Evolutionary conservation across 768 basidiomycete species (phyloP), one percentile per base, ranked within the genome.

Genomic region (Clitopilus passeckerianus): DNA sequence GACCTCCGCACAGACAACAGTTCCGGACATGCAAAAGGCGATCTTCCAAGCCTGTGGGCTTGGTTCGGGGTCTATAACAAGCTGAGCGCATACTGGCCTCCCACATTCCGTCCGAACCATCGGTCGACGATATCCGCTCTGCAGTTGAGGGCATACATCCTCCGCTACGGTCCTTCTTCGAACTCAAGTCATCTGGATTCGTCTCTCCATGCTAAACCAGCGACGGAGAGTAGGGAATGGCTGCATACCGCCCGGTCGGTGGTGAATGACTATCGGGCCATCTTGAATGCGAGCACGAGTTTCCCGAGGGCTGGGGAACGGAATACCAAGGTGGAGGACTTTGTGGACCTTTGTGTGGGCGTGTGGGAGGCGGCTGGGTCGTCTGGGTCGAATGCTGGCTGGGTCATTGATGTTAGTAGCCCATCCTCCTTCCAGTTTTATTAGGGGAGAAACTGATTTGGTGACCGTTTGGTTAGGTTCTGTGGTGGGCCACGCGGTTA

Each of bases 401-500:
- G 90, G 91, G 84, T 91, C 16, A 80, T 93, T 56, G 91, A 94
- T 69, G 90, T 91, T 62, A 64, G 88, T 30, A 30, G 4, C 27
- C 7, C 7, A 30, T 84, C 22, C 58, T 41, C 14, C 53, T 57
- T 61, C 46, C 24, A 54, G 37, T 60, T 53, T 50, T 20, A 16
- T 18, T 50, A 12, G 16, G 9, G n/a, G 5, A 23, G n/a, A 3
- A 5, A 50, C 46, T 50, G 10, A 20, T 18, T 18, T 3, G 20
- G 10, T 7, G 3, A 10, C 12, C 4, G 3, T n/a, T 22, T n/a
- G n/a, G 12, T 18, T 23, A 91, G 90, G 82, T 93, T 20, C 80
- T 98, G 1, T 96, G 93, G 90, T 95, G 93, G 93, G 90, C 93
- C 0, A 95, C 93, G 8, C 86, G 89, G 18, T 81, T 95, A 22